Percentiles rank a stretch among this genome's conserved stretches.
These are phyloP conservation scores for Ambispora gerdemannii DNA, from an alignment of 192 early-diverging fungal genomes.

Conservation along the genomic window DNA sequence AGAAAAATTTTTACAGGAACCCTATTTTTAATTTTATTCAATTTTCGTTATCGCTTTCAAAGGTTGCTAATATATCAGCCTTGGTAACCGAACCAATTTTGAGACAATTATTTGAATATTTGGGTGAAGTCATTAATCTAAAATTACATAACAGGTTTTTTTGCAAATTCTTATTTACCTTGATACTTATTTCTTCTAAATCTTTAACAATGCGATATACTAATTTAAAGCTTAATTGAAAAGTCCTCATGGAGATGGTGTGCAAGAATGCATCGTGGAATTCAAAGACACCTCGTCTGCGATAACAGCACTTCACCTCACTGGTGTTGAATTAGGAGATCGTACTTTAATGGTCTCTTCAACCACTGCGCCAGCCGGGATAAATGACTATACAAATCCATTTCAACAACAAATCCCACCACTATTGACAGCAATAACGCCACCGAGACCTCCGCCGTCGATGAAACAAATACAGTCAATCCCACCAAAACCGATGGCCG, in stretches of 20 bases:
- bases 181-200: neutral
- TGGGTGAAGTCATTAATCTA: constrained; percentile 52
- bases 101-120: constrained; percentile 52
- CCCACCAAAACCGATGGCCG: constrained; percentile 32
- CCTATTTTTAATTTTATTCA: neutral
- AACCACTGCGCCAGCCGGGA: constrained; percentile 24
- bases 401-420: constrained; percentile 16
- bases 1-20: neutral
- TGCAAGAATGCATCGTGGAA: constrained; percentile 60
- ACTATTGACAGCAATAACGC: constrained; percentile 8
- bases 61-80: constrained; percentile 65
- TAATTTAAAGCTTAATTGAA: neutral
- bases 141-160: constrained; percentile 44
- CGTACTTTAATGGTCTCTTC: constrained; percentile 55
- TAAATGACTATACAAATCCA: constrained; percentile 18
- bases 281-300: constrained; percentile 51
- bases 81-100: constrained; percentile 57
- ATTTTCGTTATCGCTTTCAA: constrained; percentile 7
- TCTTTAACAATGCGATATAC: no score
- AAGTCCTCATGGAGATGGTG: constrained; percentile 36
- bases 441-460: constrained; percentile 22
- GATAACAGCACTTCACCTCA: constrained; percentile 55
- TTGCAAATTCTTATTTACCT: neutral
- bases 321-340: constrained; percentile 66
- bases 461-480: constrained; percentile 25